Base-by-base conservation (phyloP, 495 filamentous ascomycete genomes). In the Immersiella caudata region DNA sequence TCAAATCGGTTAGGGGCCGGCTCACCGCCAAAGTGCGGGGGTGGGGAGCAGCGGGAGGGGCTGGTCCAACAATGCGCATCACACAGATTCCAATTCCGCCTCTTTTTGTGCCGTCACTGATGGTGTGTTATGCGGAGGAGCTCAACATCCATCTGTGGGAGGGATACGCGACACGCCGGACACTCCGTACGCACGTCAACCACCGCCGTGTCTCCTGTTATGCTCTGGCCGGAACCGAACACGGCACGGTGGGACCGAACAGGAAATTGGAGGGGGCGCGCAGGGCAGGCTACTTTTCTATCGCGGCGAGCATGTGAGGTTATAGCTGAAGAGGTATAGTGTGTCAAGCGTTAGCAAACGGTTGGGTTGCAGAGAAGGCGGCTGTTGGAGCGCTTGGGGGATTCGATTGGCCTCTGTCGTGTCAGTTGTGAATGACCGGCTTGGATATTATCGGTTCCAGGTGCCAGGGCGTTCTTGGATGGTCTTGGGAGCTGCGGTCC, bases 221-320 rank as follows among this genome's bases (percentile, higher is more conserved):
- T 55, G 18, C 51, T 55, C 54, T 26, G 5, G 7, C 16, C 54
- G 54, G 54, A 25, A 57, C 54, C 40, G 40, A 46, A 46, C 29
- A 46, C 40, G 9, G 40, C 40, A 46, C 40, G 40, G 40, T 46
- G 40, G 40, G 40, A 46, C 40, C 40, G 40, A 46, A 14, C 16
- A 46, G 40, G 40, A 46, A 46, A 46, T 46, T 24, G 54, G 54
- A 22, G 22, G 54, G 20, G 54, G 54, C 18, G 21, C 12, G 54
- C 51, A 46, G 5, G 5, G 40, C 40, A 46, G 40, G 16, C 40
- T 12, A 46, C 40, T 46, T 46, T 46, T 57, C 7, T 18, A 9
- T 12, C 18, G 54, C 54, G 26, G 54, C 22, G 54, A 57, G 26
- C 54, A 57, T 57, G 54, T 57, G 54, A 57, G 54, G 54, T 57